Evolutionary conservation across 1,284 basidiomycete genomes (phyloP), one percentile per base, ranked within the genome.

Genomic region (Apiotrichum sp.): DNA sequence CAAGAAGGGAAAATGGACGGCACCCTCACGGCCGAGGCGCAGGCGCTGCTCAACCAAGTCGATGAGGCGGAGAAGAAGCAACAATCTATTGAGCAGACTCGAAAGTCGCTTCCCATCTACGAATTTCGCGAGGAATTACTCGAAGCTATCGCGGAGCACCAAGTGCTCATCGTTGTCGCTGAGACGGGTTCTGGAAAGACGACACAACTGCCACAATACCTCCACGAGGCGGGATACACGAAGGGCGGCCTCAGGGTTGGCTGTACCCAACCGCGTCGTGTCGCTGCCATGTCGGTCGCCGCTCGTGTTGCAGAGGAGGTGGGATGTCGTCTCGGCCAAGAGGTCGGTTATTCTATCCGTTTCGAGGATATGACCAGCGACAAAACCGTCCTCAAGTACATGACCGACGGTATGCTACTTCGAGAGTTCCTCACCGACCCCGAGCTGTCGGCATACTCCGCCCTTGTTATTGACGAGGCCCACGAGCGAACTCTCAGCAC

Each of bases 281-380:
- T 99, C 11, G 96, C 96, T 3, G 96, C 96, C 35, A 98, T 98
- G 96, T 95, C 90, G 46, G 96, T 99, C 49, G 96, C 96, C 1
- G 92, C 93, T 4, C 93, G 96, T 78, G 96, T 99, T 3, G 95
- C 95, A 0, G 96, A 98, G 62, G 96, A 99, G 77, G 92, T 98
- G 86, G 96, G 93, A 4, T 88, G 86, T 5, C 88, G 96, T 70
- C 85, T 99, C 29, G 96, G 96, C 3, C 88, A 93, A 65, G 93
- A 98, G 77, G 95, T 98, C 59, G 96, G 96, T 13, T 99, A 98
- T 76, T 93, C 91, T 35, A 98, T 99, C 66, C 90, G 96, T 38
- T 99, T 99, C 78, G 96, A 98, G 76, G 95, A 99, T 75, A 96
- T 93, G 76, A 98, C 96, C 9, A 95, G 90, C 76, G 93, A 95